Evolutionary conservation across 23 red algal genomes (phyloP).

Genomic region (Cyanidiococcus yangmingshanensis): DNA sequence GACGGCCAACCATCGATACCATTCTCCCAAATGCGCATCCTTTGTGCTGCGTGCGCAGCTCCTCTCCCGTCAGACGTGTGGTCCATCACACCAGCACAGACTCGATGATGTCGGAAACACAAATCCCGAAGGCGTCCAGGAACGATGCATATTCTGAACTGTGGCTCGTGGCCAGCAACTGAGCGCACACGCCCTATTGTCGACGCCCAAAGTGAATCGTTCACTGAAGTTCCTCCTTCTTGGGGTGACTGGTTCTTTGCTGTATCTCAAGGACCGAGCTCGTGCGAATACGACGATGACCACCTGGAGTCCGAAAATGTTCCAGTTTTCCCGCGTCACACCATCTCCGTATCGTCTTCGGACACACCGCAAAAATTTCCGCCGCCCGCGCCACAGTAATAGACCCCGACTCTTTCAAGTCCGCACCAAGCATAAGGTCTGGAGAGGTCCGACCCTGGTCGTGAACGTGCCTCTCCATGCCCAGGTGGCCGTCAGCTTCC

Average conservation of each 20-base stretch:
- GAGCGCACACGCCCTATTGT: too few species aligned
- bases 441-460: not conserved
- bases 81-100: too few species aligned
- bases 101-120: too few species aligned
- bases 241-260: not conserved
- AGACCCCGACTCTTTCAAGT: not conserved
- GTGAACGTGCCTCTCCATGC: constrained; percentile 7
- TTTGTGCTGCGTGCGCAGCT: too few species aligned
- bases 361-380: not conserved
- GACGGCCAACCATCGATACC: too few species aligned
- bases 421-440: not conserved
- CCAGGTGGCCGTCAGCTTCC: constrained; percentile 1
- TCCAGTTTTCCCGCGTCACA: constrained; percentile 18
- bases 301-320: constrained; percentile 16
- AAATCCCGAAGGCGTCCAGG: too few species aligned
- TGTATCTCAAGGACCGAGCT: not conserved
- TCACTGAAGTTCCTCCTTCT: not conserved
- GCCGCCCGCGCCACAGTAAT: constrained; percentile 11
- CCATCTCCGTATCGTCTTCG: constrained; percentile 15
- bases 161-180: too few species aligned
- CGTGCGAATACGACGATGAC: constrained; percentile 1
- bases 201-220: too few species aligned
- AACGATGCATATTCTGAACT: too few species aligned
- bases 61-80: too few species aligned
- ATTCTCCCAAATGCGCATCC: too few species aligned